Percentiles rank a stretch among this genome's conserved stretches.
Evolutionary conservation across 306 rosid genomes (phyloP).

Genomic region (Dicorynia guianensis): DNA sequence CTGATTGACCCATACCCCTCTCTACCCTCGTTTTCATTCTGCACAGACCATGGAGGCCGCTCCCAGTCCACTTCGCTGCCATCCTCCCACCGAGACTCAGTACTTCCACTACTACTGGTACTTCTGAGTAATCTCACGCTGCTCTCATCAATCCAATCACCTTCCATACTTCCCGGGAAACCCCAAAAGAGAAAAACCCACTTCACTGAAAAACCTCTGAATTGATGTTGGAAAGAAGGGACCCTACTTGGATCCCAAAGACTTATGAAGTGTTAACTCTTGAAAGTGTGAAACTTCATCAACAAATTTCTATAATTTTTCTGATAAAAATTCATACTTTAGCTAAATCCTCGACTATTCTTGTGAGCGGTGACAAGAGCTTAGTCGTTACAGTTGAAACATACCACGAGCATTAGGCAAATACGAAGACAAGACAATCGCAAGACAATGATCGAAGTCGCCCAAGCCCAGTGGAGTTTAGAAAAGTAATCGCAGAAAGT

Average conservation of each 20-base stretch:
- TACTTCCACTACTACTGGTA: slow-evolving; percentile 40
- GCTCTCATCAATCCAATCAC: slow-evolving; percentile 64
- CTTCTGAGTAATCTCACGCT: slow-evolving; percentile 49
- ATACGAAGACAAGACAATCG: too few relatives aligned
- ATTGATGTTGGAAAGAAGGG: neutral
- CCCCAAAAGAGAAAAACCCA: slow-evolving; percentile 27
- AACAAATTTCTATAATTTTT: slow-evolving; percentile 1
- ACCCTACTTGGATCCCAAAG: too few relatives aligned
- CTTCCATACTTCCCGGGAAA: slow-evolving; percentile 33
- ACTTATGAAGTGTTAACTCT: neutral
- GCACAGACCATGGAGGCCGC: slow-evolving; percentile 44
- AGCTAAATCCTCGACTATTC: neutral
- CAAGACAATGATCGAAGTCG: too few relatives aligned
- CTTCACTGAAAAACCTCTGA: slow-evolving; percentile 1
- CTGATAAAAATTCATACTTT: slow-evolving; percentile 17
- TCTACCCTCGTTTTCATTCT: slow-evolving; percentile 45
- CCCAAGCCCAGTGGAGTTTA: too few relatives aligned
- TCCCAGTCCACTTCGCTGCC: slow-evolving; percentile 75
- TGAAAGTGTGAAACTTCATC: slow-evolving; percentile 10
- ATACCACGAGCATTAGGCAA: too few relatives aligned
- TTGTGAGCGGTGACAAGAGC: neutral
- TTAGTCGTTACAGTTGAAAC: too few relatives aligned
- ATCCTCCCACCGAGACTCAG: slow-evolving; percentile 75
- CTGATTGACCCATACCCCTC: slow-evolving; percentile 57
- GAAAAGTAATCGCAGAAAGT: too few relatives aligned